Base-by-base conservation (phyloP, 306 rosid species). In the Macrotyloma uniflorum region DNA sequence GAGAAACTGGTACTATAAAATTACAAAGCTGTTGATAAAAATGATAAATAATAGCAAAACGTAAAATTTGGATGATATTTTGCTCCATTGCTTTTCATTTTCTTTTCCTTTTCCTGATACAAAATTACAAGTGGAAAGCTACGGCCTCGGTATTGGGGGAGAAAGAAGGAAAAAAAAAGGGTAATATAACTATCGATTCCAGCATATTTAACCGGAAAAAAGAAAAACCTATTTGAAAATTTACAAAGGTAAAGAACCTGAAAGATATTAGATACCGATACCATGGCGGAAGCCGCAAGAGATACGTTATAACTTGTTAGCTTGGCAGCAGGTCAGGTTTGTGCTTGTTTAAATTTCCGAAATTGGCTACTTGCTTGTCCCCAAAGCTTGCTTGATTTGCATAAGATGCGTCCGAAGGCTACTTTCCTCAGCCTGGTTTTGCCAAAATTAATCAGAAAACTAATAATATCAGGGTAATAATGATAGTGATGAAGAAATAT, bases 321-420 rank as follows among this genome's bases (percentile, higher is more conserved):
- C 76, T 22, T 45, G 49, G 83, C 74, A 65, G 83, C 86, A 77
- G 79, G 86, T 88, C 82, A 67, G 76, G 82, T 50, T 76, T 81
- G 65, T 53, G 20, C 19, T 75, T 58, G 42, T 70, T 80, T 85
- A 62, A 69, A 74, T 68, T 54, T 87, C 79, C 85, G 75, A 79
- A 57, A 77, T 83, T 85, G 82, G 76, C 68, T 42, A 62, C 64
- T 83, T 64, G 61, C 64, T 47, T 58, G 59, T 67, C 80, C 58
- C 84, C 83, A 82, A 58, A 26, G 85, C 88, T 88, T 86, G 89
- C 85, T 87, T 85, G 74, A 72, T 50, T 80, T 91, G 97, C 81
- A 91, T 55, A 53, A 84, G 77, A 84, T 93, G 92, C 9, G 98
- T 93, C 84, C 85, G 85, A 63, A 93, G 86, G 81, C 98, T 91